These are phyloP conservation scores for Silene uniflora DNA, from an alignment of 148 eudicot species.

Conservation along the genomic window DNA sequence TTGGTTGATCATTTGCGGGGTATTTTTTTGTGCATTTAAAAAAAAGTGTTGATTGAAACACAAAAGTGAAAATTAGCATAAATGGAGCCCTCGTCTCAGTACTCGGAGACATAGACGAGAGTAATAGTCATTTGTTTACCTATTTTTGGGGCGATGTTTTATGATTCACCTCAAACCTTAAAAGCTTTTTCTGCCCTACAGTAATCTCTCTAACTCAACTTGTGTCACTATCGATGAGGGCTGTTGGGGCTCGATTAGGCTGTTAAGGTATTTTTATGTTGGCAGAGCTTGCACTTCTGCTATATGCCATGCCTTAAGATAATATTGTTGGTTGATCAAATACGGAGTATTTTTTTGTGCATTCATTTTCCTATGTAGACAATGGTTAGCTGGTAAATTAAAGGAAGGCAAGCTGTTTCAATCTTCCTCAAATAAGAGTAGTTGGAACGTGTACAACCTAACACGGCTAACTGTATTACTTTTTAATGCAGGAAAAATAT, in stretches of 20 bases:
- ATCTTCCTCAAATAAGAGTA: background rate
- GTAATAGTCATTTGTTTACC: too few relatives aligned
- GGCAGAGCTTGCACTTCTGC: background rate
- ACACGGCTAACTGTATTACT: background rate
- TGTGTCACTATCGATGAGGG: background rate
- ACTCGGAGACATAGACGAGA: too few relatives aligned
- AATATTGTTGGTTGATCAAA: background rate
- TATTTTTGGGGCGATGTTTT: background rate
- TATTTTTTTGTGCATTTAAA: too few relatives aligned
- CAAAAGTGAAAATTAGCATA: too few relatives aligned
- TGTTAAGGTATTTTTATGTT: background rate
- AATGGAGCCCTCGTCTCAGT: too few relatives aligned
- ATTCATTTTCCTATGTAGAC: background rate
- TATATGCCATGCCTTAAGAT: background rate
- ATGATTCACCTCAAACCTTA: background rate
- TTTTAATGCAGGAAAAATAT: constrained; percentile 57
- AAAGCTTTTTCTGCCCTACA: background rate
- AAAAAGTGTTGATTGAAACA: too few relatives aligned
- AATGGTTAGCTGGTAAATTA: background rate
- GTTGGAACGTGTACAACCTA: background rate
- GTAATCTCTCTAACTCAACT: background rate
- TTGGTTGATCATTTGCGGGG: too few relatives aligned
- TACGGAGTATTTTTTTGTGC: background rate
- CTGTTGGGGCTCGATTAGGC: background rate
- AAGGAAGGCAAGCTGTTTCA: background rate